Evolutionary conservation across 2,329 filamentous ascomycete genomes (phyloP).

Genomic region (Ceratocystis cubensis): DNA sequence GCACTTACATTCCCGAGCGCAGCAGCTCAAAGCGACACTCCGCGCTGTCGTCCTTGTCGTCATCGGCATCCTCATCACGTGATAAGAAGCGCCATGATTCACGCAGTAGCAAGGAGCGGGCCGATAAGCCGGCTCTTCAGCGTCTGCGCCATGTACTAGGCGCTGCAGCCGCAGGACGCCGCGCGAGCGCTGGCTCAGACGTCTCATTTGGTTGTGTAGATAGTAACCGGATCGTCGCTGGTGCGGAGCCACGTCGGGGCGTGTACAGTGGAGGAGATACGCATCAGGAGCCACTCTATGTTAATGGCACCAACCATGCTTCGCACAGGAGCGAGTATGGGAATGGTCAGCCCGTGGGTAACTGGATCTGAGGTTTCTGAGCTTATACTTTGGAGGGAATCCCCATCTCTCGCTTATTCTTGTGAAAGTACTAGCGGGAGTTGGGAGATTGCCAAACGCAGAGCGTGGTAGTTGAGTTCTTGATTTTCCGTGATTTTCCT

Average conservation of each 20-base stretch:
- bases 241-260: not conserved
- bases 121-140: not conserved
- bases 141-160: not conserved
- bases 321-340: slow-evolving; percentile 3
- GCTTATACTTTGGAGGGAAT: too few species aligned
- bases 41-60: not conserved
- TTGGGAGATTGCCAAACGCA: too few species aligned
- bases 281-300: not conserved
- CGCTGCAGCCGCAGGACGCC: not conserved
- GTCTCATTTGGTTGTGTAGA: slow-evolving; percentile 19
- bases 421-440: too few species aligned
- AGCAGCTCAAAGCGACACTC: not conserved
- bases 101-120: slow-evolving; percentile 1
- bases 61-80: not conserved
- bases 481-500: not conserved
- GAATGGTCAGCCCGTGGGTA: not conserved
- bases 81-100: not conserved
- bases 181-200: slow-evolving; percentile 6
- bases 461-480: too few species aligned
- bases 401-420: too few species aligned
- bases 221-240: slow-evolving; percentile 15
- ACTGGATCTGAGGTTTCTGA: not conserved
- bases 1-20: not conserved
- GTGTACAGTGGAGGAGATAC: not conserved
- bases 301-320: slow-evolving; percentile 13